Percentiles rank a stretch among this genome's conserved stretches.
Evolutionary conservation across 208 protist genomes (phyloP).

Genomic region (Kentomonas sorsogonicus): DNA sequence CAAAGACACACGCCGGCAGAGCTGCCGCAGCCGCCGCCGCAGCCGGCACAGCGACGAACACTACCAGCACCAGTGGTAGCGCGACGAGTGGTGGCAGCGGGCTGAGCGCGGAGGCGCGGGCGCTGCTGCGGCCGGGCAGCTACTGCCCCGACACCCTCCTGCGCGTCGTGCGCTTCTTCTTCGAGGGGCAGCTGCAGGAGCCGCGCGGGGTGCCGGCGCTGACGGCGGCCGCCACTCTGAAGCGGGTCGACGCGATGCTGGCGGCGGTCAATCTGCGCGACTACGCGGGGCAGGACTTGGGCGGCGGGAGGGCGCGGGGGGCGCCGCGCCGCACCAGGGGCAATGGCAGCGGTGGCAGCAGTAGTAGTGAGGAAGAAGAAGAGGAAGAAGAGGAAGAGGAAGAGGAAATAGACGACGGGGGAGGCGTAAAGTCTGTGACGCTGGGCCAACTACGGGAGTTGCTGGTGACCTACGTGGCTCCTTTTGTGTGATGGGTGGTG

Average conservation of each 20-base stretch:
- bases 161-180: conserved; percentile 41
- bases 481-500: conserved; percentile 23
- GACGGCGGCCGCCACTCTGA: conserved; percentile 51
- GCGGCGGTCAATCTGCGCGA: conserved; percentile 42
- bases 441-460: conserved; percentile 30
- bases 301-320: conserved; percentile 16
- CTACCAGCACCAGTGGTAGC: neutral
- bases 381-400: conserved; percentile 37
- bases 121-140: conserved; percentile 14
- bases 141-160: conserved; percentile 45
- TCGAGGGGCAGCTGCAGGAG: conserved; percentile 54
- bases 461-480: conserved; percentile 34
- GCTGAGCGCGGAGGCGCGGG: neutral
- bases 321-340: conserved; percentile 45
- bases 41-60: neutral
- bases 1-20: conserved; percentile 3
- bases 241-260: conserved; percentile 63
- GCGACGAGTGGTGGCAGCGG: neutral
- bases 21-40: neutral
- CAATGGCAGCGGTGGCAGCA: conserved; percentile 16
- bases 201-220: conserved; percentile 47
- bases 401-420: conserved; percentile 14
- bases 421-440: conserved; percentile 14
- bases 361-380: conserved; percentile 4
- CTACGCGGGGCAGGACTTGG: conserved; percentile 37